Evolutionary conservation across 1,284 basidiomycete genomes (phyloP).

Genomic region (Cutaneotrichosporon sp.): DNA sequence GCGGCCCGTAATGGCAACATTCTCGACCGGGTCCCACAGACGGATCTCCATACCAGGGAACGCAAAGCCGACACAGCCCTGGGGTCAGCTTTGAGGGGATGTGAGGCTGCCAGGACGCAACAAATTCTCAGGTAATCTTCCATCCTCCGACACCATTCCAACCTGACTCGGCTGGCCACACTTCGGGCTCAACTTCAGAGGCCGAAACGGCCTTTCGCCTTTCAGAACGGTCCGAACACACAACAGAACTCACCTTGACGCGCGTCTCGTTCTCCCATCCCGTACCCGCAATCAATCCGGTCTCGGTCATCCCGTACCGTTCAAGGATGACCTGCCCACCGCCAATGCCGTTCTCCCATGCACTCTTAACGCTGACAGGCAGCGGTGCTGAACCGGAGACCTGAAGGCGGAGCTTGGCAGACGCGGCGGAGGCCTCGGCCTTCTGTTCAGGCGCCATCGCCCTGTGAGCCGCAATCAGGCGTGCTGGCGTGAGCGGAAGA

Average conservation of each 20-base stretch:
- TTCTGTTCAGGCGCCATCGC: constrained; percentile 28
- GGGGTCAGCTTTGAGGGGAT: background rate
- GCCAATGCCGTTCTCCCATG: constrained; percentile 43
- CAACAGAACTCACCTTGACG: constrained; percentile 32
- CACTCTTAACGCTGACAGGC: constrained; percentile 42
- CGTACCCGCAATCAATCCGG: constrained; percentile 46
- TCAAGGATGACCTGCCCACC: constrained; percentile 47
- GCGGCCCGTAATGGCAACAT: constrained; percentile 19
- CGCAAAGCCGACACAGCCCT: constrained; percentile 47
- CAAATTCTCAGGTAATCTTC: too few relatives aligned
- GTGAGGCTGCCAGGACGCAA: background rate
- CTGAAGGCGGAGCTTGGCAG: constrained; percentile 40
- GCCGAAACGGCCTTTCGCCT: too few relatives aligned
- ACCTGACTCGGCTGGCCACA: too few relatives aligned
- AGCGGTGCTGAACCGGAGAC: constrained; percentile 48
- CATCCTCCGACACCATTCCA: too few relatives aligned
- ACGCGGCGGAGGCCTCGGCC: constrained; percentile 33
- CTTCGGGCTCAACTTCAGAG: too few relatives aligned
- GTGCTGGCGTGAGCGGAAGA: constrained; percentile 20
- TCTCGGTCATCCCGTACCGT: constrained; percentile 52
- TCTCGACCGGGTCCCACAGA: constrained; percentile 36
- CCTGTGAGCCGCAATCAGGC: constrained; percentile 32
- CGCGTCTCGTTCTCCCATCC: constrained; percentile 43
- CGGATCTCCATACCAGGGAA: constrained; percentile 41
- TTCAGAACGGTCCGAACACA: too few relatives aligned